Percentiles rank a stretch among this genome's conserved stretches.
phyloP scores from a whole-genome alignment of 2,329 filamentous ascomycete genomes.

The Fusarium coffeatum region DNA sequence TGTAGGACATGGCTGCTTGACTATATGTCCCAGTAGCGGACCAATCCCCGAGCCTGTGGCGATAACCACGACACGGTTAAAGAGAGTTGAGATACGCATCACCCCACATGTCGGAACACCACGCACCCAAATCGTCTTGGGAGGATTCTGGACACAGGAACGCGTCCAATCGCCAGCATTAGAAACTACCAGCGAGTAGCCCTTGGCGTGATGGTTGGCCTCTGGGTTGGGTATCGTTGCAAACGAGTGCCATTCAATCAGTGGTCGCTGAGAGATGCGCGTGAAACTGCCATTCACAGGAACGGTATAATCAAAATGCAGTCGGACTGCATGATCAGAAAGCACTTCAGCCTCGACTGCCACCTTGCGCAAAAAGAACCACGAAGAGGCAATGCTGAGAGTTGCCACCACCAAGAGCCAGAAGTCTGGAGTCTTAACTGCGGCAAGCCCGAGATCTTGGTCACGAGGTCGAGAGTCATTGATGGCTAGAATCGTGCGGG shows the following conservation, averaged over 20 bases:
- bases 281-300: conserved; percentile 61
- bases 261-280: conserved; percentile 70
- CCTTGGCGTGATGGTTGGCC: conserved; percentile 48
- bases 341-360: conserved; percentile 73
- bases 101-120: conserved; percentile 76
- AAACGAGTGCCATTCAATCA: conserved; percentile 81
- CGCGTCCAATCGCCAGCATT: conserved; percentile 82
- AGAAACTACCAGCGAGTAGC: conserved; percentile 76
- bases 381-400: conserved; percentile 75
- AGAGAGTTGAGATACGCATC: conserved; percentile 73
- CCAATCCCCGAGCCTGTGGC: conserved; percentile 81
- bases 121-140: conserved; percentile 73
- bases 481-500: conserved; percentile 67
- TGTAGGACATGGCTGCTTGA: conserved; percentile 60
- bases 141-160: conserved; percentile 70
- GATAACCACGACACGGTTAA: conserved; percentile 73
- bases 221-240: conserved; percentile 74
- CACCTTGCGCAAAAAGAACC: conserved; percentile 77
- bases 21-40: conserved; percentile 71
- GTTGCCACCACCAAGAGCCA: conserved; percentile 77
- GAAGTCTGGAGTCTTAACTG: conserved; percentile 60
- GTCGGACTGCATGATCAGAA: conserved; percentile 76
- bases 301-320: conserved; percentile 74
- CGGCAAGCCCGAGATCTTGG: conserved; percentile 51
- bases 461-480: conserved; percentile 55